A percentile compares a stretch with the other conserved stretches of the same genome.
phyloP scores from a whole-genome alignment of 176 grass and related monocot species.

The Metroxylon sagu region DNA sequence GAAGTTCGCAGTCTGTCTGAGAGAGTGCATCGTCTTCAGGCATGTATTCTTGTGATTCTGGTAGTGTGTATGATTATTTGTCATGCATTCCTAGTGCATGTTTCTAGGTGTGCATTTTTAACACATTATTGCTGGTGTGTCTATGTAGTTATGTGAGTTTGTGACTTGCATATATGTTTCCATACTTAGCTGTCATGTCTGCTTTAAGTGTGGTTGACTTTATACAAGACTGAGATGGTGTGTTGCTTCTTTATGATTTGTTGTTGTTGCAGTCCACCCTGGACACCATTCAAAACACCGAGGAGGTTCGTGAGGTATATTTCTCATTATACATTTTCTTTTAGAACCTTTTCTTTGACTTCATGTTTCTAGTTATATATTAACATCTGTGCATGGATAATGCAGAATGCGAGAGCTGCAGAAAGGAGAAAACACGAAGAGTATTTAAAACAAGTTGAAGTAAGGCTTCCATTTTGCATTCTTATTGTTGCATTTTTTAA shows the following conservation, averaged over 20 bases:
- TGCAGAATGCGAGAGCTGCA: conserved; percentile 65
- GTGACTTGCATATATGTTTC: too few species aligned
- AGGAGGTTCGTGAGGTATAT: conserved; percentile 81
- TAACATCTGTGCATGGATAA: conserved; percentile 15
- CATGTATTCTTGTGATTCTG: too few species aligned
- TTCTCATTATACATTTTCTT: conserved; percentile 12
- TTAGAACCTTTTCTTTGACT: conserved; percentile 10
- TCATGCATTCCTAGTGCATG: too few species aligned
- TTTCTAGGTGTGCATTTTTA: too few species aligned
- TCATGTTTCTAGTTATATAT: too few species aligned
- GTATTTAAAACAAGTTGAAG: conserved; percentile 64
- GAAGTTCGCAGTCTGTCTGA: conserved; percentile 55
- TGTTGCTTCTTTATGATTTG: not conserved
- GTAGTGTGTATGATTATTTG: too few species aligned
- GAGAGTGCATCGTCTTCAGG: conserved; percentile 86
- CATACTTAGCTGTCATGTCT: too few species aligned
- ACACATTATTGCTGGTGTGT: too few species aligned
- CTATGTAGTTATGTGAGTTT: too few species aligned
- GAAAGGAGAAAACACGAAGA: conserved; percentile 70
- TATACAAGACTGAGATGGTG: too few species aligned
- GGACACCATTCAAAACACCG: conserved; percentile 66
- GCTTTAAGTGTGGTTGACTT: too few species aligned
- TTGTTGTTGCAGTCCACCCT: conserved; percentile 51
- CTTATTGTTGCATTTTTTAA: not conserved
- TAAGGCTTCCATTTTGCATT: conserved; percentile 27